Conservation (phyloP, 1,284 basidiomycete genomes). For the Fomes fomentarius region DNA sequence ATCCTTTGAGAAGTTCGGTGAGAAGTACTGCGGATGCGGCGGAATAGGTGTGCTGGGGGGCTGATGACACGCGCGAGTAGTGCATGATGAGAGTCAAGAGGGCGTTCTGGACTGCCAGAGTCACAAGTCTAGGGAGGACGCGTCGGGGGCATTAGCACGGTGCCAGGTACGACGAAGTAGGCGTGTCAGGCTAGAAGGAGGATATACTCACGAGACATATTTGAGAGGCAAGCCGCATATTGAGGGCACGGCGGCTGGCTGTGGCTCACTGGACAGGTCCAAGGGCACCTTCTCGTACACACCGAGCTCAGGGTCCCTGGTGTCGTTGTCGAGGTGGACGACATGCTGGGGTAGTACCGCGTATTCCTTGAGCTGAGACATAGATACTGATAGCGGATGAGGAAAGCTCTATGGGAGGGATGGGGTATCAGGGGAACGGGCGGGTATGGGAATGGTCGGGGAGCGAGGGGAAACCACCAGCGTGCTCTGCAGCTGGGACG, state of each 20-base stretch:
- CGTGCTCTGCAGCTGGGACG: conserved; percentile 35
- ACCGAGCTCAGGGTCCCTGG: conserved; percentile 37
- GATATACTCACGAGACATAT: conserved; percentile 73
- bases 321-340: conserved; percentile 28
- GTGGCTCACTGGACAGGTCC: conserved; percentile 39
- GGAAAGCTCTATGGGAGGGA: conserved; percentile 18
- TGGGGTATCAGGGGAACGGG: conserved; percentile 27
- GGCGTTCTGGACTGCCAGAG: conserved; percentile 93
- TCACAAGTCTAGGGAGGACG: conserved; percentile 66
- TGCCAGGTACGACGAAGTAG: conserved; percentile 1
- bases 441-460: conserved; percentile 17
- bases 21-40: conserved; percentile 91
- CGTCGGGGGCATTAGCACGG: conserved; percentile 1
- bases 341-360: conserved; percentile 28
- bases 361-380: conserved; percentile 39
- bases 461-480: conserved; percentile 22
- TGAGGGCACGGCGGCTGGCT: conserved; percentile 47
- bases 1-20: conserved; percentile 91
- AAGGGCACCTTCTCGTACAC: conserved; percentile 51
- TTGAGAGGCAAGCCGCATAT: conserved; percentile 76
- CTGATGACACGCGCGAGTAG: conserved; percentile 86
- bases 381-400: conserved; percentile 24
- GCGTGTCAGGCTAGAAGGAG: conserved; percentile 8
- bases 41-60: conserved; percentile 81
- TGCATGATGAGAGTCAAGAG: conserved; percentile 91